Percentiles rank a stretch among this genome's conserved stretches.
These are phyloP conservation scores for Mortierella sp. DNA, from an alignment of 371 early-diverging fungal species.

Conservation along the genomic window DNA sequence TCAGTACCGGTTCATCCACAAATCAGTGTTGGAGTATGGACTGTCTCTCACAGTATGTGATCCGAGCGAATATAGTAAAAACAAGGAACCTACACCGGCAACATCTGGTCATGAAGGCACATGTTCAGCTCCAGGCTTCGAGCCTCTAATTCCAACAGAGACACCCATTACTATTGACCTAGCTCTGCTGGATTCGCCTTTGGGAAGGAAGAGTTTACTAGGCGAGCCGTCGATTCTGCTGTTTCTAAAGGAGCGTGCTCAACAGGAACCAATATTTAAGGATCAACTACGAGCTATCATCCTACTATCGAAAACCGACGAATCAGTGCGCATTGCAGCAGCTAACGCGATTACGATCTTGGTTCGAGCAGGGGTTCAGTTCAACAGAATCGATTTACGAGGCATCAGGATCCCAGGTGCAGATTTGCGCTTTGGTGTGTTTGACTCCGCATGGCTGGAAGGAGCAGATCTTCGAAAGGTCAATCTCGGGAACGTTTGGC, in stretches of 20 bases:
- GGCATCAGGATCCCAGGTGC: slow-evolving; percentile 15
- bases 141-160: background rate
- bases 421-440: slow-evolving; percentile 6
- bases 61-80: background rate
- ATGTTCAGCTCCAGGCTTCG: background rate
- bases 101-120: background rate
- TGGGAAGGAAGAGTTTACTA: slow-evolving; percentile 15
- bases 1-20: slow-evolving; percentile 7
- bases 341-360: slow-evolving; percentile 31
- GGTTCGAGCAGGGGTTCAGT: slow-evolving; percentile 13
- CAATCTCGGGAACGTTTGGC: slow-evolving; percentile 2
- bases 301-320: slow-evolving; percentile 9
- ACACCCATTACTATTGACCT: background rate
- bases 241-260: slow-evolving; percentile 18
- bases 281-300: slow-evolving; percentile 4
- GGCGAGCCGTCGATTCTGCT: slow-evolving; percentile 15
- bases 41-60: slow-evolving; percentile 19
- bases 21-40: slow-evolving; percentile 12
- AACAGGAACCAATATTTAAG: slow-evolving; percentile 6
- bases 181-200: slow-evolving; percentile 9
- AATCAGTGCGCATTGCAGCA: slow-evolving; percentile 1
- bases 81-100: too few species aligned
- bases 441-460: slow-evolving; percentile 8
- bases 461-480: slow-evolving; percentile 12
- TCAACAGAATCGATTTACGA: slow-evolving; percentile 14